These are phyloP conservation scores for Suhomyces wounanorum DNA, from an alignment of 1,139 yeast species.

Conservation along the genomic window DNA sequence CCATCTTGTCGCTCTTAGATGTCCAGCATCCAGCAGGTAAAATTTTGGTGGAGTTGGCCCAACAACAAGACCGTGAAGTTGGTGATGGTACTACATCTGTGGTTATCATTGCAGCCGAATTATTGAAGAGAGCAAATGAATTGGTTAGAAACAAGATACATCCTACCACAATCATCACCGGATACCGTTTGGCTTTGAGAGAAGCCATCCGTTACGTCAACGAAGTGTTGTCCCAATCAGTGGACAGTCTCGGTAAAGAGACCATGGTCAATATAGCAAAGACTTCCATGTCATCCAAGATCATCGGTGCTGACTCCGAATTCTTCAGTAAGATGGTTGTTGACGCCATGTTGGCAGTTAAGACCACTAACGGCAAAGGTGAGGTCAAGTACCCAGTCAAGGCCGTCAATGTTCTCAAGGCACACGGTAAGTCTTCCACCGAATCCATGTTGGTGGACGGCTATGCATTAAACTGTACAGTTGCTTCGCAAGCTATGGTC, in stretches of 20 bases:
- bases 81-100: slow-evolving; percentile 99
- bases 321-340: slow-evolving; percentile 91
- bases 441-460: slow-evolving; percentile 91
- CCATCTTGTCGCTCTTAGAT: slow-evolving; percentile 84
- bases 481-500: slow-evolving; percentile 96
- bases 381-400: slow-evolving; percentile 94
- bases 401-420: slow-evolving; percentile 94
- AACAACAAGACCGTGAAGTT: slow-evolving; percentile 97
- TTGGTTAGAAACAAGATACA: slow-evolving; percentile 91
- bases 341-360: slow-evolving; percentile 94
- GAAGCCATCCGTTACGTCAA: slow-evolving; percentile 90
- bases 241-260: slow-evolving; percentile 82
- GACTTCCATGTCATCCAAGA: slow-evolving; percentile 96
- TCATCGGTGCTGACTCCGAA: slow-evolving; percentile 93
- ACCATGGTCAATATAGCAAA: slow-evolving; percentile 84
- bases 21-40: slow-evolving; percentile 99
- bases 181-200: slow-evolving; percentile 88
- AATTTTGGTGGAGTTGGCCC: slow-evolving; percentile 94
- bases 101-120: slow-evolving; percentile 91
- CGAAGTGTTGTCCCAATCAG: slow-evolving; percentile 80
- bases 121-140: slow-evolving; percentile 90
- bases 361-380: slow-evolving; percentile 85
- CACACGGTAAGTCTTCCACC: slow-evolving; percentile 90
- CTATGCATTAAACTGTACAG: slow-evolving; percentile 95
- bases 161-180: slow-evolving; percentile 97